Evolutionary conservation across 495 filamentous ascomycete genomes (phyloP).

Genomic region (Bathelium albidoporum): DNA sequence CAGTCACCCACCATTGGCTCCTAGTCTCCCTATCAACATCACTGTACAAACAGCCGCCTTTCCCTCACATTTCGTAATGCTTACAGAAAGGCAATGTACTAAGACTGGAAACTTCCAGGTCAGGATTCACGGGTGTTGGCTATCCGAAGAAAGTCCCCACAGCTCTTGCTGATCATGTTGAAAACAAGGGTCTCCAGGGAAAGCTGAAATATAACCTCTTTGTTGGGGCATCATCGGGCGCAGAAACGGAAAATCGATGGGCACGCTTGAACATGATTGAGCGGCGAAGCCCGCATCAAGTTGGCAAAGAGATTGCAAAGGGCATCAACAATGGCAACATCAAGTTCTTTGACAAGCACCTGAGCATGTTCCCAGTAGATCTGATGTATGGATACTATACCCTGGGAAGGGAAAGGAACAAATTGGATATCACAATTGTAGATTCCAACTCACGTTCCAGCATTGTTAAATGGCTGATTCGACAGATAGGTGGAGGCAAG

Average conservation of each 20-base stretch:
- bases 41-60: background rate
- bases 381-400: constrained; percentile 77
- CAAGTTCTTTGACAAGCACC: constrained; percentile 87
- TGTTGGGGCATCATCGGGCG: constrained; percentile 78
- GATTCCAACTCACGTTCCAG: background rate
- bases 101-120: constrained; percentile 27
- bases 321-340: constrained; percentile 85
- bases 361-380: constrained; percentile 88
- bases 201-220: constrained; percentile 77
- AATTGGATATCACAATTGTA: constrained; percentile 67
- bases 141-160: constrained; percentile 74
- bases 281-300: constrained; percentile 74
- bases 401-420: constrained; percentile 59
- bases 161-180: constrained; percentile 78
- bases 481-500: constrained; percentile 53
- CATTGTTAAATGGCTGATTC: background rate
- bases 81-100: too few relatives aligned
- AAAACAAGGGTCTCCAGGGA: constrained; percentile 77
- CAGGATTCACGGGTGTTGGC: constrained; percentile 83
- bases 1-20: background rate
- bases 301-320: constrained; percentile 83
- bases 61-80: background rate
- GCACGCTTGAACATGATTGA: constrained; percentile 80
- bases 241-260: constrained; percentile 90
- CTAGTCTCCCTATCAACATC: background rate